These are phyloP conservation scores for Ajuga reptans DNA, from an alignment of 305 asterid species.

Conservation along the genomic window DNA sequence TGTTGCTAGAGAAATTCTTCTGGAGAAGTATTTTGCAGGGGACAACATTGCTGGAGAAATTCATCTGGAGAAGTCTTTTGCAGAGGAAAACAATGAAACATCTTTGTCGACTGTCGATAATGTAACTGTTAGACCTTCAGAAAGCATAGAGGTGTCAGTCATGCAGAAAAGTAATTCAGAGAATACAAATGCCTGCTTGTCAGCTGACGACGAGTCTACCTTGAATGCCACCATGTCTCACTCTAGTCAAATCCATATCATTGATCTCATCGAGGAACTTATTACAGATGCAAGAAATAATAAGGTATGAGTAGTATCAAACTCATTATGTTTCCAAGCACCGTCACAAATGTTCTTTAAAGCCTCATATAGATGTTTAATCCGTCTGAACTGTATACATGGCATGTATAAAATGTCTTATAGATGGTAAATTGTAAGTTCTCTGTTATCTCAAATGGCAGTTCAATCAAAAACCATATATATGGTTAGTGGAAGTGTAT, in stretches of 20 bases:
- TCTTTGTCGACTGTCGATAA: slow-evolving; percentile 12
- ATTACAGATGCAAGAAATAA: slow-evolving; percentile 59
- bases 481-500: neutral
- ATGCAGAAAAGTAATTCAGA: slow-evolving; percentile 24
- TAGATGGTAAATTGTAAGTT: neutral
- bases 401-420: too few relatives aligned
- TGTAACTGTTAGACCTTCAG: slow-evolving; percentile 16
- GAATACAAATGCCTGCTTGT: slow-evolving; percentile 20
- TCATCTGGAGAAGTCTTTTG: slow-evolving; percentile 12
- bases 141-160: slow-evolving; percentile 22
- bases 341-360: neutral
- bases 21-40: slow-evolving; percentile 6
- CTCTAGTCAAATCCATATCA: slow-evolving; percentile 45
- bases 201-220: slow-evolving; percentile 26
- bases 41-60: slow-evolving; percentile 11
- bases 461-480: neutral
- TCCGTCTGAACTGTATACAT: too few relatives aligned
- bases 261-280: slow-evolving; percentile 60
- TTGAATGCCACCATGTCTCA: slow-evolving; percentile 32
- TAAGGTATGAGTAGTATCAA: slow-evolving; percentile 44
- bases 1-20: slow-evolving; percentile 10
- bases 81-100: slow-evolving; percentile 7
- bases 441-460: neutral
- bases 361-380: neutral
- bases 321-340: neutral